Evolutionary conservation across 768 basidiomycete species (phyloP).

Genomic region (Kwoniella shandongensis): DNA sequence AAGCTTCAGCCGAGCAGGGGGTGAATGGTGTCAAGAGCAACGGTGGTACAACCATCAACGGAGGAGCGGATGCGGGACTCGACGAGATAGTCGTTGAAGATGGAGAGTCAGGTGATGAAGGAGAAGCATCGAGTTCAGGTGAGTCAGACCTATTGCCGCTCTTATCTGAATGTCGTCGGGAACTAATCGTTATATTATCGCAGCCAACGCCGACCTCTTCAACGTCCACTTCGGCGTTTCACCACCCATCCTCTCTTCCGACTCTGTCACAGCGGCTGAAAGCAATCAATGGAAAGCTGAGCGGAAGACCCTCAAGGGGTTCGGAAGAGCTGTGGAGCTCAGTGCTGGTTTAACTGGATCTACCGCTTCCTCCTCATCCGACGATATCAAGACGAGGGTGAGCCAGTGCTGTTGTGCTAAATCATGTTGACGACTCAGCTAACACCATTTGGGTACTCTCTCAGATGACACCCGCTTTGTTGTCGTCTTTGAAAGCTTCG

Average conservation of each 20-base stretch:
- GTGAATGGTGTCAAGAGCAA: conserved; percentile 24
- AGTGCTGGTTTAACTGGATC: conserved; percentile 55
- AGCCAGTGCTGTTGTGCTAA: background rate
- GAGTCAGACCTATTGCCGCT: background rate
- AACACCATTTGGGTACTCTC: background rate
- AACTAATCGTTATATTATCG: background rate
- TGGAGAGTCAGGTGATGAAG: conserved; percentile 19
- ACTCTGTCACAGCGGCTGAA: conserved; percentile 61
- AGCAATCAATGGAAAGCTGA: conserved; percentile 62
- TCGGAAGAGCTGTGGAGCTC: conserved; percentile 63
- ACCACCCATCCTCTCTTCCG: conserved; percentile 55
- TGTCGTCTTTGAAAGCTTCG: conserved; percentile 59
- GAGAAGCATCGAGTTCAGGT: conserved; percentile 11
- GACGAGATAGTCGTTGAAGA: conserved; percentile 13
- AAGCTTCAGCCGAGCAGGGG: conserved; percentile 9
- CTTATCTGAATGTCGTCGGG: too few species aligned
- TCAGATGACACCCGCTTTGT: conserved; percentile 56
- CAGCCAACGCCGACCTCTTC: conserved; percentile 58
- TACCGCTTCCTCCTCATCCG: conserved; percentile 17
- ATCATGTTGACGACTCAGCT: background rate
- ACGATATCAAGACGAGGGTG: conserved; percentile 43
- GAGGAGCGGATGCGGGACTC: conserved; percentile 8
- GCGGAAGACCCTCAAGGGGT: conserved; percentile 60
- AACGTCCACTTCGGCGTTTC: conserved; percentile 72
- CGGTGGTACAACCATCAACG: conserved; percentile 17